These are phyloP conservation scores for Mortierella sp. DNA, from an alignment of 371 early-diverging fungal species.

Conservation along the genomic window DNA sequence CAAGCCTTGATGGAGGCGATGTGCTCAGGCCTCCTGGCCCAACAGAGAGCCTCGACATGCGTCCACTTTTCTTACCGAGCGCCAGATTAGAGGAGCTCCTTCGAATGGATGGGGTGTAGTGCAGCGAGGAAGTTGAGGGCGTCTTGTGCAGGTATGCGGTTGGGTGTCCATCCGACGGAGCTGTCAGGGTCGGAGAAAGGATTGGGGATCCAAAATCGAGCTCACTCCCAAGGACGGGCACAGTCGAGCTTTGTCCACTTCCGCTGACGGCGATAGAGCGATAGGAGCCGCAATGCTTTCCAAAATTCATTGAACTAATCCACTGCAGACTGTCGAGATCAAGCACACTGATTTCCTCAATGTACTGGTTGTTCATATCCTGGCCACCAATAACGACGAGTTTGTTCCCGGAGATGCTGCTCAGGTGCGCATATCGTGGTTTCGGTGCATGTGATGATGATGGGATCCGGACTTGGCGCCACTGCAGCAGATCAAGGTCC, in stretches of 20 bases:
- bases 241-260: slow-evolving; percentile 25
- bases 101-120: slow-evolving; percentile 23
- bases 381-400: slow-evolving; percentile 83
- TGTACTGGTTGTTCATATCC: slow-evolving; percentile 78
- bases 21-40: slow-evolving; percentile 17
- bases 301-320: slow-evolving; percentile 70
- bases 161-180: slow-evolving; percentile 19
- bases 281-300: slow-evolving; percentile 80
- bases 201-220: slow-evolving; percentile 8
- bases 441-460: slow-evolving; percentile 67
- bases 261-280: slow-evolving; percentile 73
- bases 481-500: slow-evolving; percentile 69
- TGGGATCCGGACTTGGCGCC: slow-evolving; percentile 62
- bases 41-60: slow-evolving; percentile 35
- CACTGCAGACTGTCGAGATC: slow-evolving; percentile 74
- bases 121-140: slow-evolving; percentile 15
- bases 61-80: slow-evolving; percentile 19
- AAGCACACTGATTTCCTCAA: slow-evolving; percentile 78
- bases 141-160: slow-evolving; percentile 28
- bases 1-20: slow-evolving; percentile 18
- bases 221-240: slow-evolving; percentile 43
- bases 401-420: slow-evolving; percentile 63
- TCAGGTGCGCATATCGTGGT: slow-evolving; percentile 83
- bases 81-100: slow-evolving; percentile 30
- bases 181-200: slow-evolving; percentile 13